phyloP scores from a whole-genome alignment of 2,329 filamentous ascomycete genomes.

The Furcasterigmium sp. region DNA sequence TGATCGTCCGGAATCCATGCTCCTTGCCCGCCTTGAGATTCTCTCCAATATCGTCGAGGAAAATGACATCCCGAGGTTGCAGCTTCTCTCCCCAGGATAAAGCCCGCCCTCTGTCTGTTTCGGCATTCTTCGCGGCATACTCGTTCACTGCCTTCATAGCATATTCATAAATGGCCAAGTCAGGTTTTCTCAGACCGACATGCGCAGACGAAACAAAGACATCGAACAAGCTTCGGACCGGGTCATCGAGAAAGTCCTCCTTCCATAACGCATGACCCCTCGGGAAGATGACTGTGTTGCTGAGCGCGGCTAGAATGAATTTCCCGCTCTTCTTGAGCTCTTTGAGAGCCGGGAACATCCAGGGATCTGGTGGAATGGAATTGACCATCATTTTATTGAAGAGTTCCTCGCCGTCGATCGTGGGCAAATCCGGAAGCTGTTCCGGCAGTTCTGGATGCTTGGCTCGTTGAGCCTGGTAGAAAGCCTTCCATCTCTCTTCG shows the following conservation, averaged over 20 bases:
- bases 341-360: constrained; percentile 79
- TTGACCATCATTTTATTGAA: constrained; percentile 89
- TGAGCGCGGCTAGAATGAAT: constrained; percentile 76
- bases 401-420: constrained; percentile 70
- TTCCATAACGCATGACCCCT: constrained; percentile 62
- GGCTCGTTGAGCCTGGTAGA: constrained; percentile 40
- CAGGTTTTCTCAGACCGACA: constrained; percentile 82
- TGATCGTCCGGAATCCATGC: constrained; percentile 76
- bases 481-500: constrained; percentile 63
- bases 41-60: constrained; percentile 90
- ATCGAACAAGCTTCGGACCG: constrained; percentile 68
- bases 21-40: constrained; percentile 78
- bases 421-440: constrained; percentile 58
- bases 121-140: constrained; percentile 49
- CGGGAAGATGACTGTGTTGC: constrained; percentile 87
- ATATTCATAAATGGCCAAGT: constrained; percentile 72
- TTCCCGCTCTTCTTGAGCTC: constrained; percentile 57
- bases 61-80: constrained; percentile 65
- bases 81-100: constrained; percentile 48
- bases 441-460: constrained; percentile 33
- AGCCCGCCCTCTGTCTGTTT: constrained; percentile 26
- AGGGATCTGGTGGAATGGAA: constrained; percentile 68
- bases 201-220: constrained; percentile 85
- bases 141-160: constrained; percentile 63
- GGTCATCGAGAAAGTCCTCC: constrained; percentile 44